Evolutionary conservation across 2,329 filamentous ascomycete genomes (phyloP).

Genomic region (Aspergillus thermomutatus): DNA sequence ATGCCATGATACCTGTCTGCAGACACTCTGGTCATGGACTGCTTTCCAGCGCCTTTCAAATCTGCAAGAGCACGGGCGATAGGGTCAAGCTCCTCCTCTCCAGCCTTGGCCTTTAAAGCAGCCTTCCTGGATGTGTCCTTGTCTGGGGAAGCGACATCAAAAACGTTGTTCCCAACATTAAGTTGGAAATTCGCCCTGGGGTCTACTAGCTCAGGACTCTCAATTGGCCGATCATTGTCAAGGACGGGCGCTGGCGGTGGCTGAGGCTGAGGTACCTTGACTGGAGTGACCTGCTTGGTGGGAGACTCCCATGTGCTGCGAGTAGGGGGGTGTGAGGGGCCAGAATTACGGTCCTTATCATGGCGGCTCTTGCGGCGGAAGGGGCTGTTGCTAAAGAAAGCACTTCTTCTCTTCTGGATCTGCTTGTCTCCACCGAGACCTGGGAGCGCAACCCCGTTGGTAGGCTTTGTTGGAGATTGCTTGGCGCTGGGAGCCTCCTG

Average conservation of each 20-base stretch:
- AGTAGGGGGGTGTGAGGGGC: constrained; percentile 35
- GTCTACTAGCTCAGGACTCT: constrained; percentile 82
- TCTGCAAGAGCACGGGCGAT: constrained; percentile 91
- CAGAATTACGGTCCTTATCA: constrained; percentile 57
- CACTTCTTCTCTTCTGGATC: constrained; percentile 68
- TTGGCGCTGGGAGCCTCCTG: constrained; percentile 73
- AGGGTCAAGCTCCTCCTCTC: constrained; percentile 70
- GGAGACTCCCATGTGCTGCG: constrained; percentile 54
- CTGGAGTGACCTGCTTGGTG: constrained; percentile 40
- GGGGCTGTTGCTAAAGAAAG: constrained; percentile 90
- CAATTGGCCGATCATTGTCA: constrained; percentile 28
- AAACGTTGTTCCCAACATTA: constrained; percentile 93
- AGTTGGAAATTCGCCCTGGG: constrained; percentile 89
- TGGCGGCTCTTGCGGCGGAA: constrained; percentile 88
- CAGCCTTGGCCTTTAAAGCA: constrained; percentile 36
- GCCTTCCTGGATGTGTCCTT: constrained; percentile 48
- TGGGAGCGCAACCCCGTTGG: constrained; percentile 38
- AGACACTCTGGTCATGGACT: constrained; percentile 78
- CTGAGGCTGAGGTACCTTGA: constrained; percentile 36
- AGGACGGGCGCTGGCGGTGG: constrained; percentile 7
- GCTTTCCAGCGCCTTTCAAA: constrained; percentile 81
- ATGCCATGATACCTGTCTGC: constrained; percentile 95
- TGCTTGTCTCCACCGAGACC: constrained; percentile 60
- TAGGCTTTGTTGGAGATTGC: constrained; percentile 67
- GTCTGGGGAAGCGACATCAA: constrained; percentile 81